Base-by-base conservation (phyloP, 441 rosid genomes). In the Cnidoscolus chayamansa region DNA sequence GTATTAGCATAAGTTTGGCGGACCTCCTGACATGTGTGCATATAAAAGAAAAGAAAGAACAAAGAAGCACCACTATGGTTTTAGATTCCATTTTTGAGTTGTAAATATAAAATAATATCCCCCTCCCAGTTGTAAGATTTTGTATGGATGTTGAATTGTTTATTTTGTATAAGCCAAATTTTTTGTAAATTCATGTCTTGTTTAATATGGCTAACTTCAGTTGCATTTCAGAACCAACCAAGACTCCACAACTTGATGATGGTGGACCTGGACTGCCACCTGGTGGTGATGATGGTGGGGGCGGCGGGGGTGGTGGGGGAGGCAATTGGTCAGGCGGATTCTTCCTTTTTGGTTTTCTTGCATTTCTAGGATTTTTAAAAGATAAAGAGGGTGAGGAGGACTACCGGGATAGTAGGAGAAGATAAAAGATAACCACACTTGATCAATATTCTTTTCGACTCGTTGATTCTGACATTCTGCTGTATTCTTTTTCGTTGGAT, bases 281-380 rank as follows among this genome's bases (percentile, higher is more conserved):
- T 47, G 81, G 89, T 1, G 87, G 83, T 79, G 91, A 80, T 56
- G 98, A 83, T n/a, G 96, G 90, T 16, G 98, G 97, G 0, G 98
- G 97, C 0, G 98, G 95, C 0, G 94, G 98, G 0, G 97, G 97
- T 58, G 94, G 97, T 0, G 97, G 94, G 2, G 98, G 97, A 2
- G 96, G 92, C 59, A 87, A 86, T 84, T 87, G 82, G 83, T 91
- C 96, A 0, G 98, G 98, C 10, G 98, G 98, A 19, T 93, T 91
- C 85, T 87, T 91, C 85, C 84, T 93, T 73, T 87, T 91, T 32
- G 97, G 97, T n/a, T 87, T 90, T 82, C 93, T 93, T 11, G 94
- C 90, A 11, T 89, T 93, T 64, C 78, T 90, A 66, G 91, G 96
- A 59, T 83, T 93, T 73, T 79, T 93, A 66, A 93, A 90, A 77